phyloP scores from a whole-genome alignment of 768 basidiomycete species.

The Lanmaoa pseudosensibilis region DNA sequence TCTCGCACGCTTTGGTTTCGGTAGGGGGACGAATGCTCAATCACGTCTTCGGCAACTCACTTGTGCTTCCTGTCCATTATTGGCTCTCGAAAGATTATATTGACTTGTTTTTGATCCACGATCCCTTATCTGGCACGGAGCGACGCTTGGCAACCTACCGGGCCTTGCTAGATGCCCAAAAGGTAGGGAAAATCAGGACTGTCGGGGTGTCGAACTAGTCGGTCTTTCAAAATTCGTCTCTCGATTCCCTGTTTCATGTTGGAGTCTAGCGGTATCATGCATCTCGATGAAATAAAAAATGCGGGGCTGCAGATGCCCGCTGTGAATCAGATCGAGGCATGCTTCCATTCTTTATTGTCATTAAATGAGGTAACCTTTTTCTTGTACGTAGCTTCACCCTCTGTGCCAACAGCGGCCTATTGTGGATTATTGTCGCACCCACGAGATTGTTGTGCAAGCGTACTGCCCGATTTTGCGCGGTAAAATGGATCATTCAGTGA shows the following conservation, averaged over 20 bases:
- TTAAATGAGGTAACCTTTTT: conserved; percentile 7
- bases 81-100: conserved; percentile 46
- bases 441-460: conserved; percentile 66
- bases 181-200: conserved; percentile 62
- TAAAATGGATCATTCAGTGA: conserved; percentile 48
- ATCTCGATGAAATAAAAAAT: conserved; percentile 69
- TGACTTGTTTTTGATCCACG: conserved; percentile 80
- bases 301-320: conserved; percentile 65
- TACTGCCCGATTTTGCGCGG: conserved; percentile 77
- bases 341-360: conserved; percentile 5
- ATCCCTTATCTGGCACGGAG: conserved; percentile 62
- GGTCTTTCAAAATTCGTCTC: conserved; percentile 22
- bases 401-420: conserved; percentile 80
- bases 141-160: conserved; percentile 70
- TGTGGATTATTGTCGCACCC: conserved; percentile 65
- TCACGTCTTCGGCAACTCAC: conserved; percentile 13
- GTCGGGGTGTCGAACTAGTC: conserved; percentile 89
- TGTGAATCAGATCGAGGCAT: conserved; percentile 82
- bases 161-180: conserved; percentile 62
- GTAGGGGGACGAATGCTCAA: conserved; percentile 36
- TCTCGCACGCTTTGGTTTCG: conserved; percentile 55
- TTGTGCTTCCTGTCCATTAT: background rate
- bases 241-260: background rate
- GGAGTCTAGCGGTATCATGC: conserved; percentile 57
- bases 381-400: conserved; percentile 61